phyloP scores from a whole-genome alignment of 768 basidiomycete species.

The Suillus paluster region DNA sequence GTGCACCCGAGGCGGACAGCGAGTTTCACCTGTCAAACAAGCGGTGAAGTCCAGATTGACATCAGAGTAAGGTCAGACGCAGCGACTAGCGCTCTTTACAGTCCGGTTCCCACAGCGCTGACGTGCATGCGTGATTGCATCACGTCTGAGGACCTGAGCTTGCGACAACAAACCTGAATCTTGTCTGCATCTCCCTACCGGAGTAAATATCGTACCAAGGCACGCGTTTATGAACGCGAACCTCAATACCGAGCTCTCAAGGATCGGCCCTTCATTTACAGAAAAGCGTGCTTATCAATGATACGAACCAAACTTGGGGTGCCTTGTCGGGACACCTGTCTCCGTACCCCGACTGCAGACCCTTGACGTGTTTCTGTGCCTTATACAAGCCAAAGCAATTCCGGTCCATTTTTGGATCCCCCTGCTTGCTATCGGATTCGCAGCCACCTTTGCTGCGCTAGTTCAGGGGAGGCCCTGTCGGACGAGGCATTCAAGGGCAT shows the following conservation, averaged over 20 bases:
- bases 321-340: neutral
- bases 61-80: neutral
- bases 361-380: neutral
- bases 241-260: neutral
- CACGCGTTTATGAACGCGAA: neutral
- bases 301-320: neutral
- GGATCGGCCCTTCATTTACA: neutral
- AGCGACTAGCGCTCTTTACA: neutral
- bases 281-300: neutral
- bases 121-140: neutral
- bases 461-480: neutral
- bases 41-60: neutral
- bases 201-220: neutral
- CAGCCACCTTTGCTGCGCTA: neutral
- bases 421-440: neutral
- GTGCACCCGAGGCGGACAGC: neutral
- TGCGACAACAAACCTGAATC: neutral
- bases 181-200: neutral
- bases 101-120: conserved; percentile 7
- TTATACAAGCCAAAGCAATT: neutral
- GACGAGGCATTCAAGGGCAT: neutral
- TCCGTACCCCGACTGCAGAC: neutral
- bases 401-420: neutral
- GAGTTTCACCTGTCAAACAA: neutral
- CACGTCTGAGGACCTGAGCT: neutral